These are phyloP conservation scores for Naganishia sp. DNA, from an alignment of 1,284 basidiomycete species.

Conservation along the genomic window DNA sequence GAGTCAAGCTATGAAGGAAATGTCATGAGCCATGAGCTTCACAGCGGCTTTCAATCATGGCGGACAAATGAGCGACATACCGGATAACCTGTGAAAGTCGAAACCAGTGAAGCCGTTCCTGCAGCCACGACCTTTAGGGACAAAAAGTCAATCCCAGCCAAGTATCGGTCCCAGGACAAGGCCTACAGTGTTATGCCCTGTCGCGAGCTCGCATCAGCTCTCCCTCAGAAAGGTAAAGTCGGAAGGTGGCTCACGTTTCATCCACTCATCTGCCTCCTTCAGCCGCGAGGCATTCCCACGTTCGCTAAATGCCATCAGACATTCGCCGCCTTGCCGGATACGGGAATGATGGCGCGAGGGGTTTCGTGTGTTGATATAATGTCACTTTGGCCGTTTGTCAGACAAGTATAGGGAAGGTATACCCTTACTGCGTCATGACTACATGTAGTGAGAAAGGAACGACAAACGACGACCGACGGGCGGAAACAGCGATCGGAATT, in stretches of 20 bases:
- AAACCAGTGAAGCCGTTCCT: slow-evolving; percentile 52
- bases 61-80: slow-evolving; percentile 34
- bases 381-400: background rate
- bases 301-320: slow-evolving; percentile 23
- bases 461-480: background rate
- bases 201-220: background rate
- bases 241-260: slow-evolving; percentile 27
- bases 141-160: too few species aligned
- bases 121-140: slow-evolving; percentile 42
- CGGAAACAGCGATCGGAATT: slow-evolving; percentile 2
- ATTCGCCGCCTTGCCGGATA: slow-evolving; percentile 15
- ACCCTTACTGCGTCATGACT: background rate
- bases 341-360: background rate
- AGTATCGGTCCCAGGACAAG: too few species aligned
- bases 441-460: background rate
- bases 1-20: slow-evolving; percentile 68
- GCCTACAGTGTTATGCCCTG: slow-evolving; percentile 26
- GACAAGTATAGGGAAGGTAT: background rate
- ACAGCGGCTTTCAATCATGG: background rate
- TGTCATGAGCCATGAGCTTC: background rate
- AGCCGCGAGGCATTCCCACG: slow-evolving; percentile 22
- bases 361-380: background rate
- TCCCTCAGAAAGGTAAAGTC: background rate
- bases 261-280: slow-evolving; percentile 30
- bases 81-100: slow-evolving; percentile 55